Conservation (phyloP, 2,329 filamentous ascomycete genomes). For the Colletotrichum camelliae region DNA sequence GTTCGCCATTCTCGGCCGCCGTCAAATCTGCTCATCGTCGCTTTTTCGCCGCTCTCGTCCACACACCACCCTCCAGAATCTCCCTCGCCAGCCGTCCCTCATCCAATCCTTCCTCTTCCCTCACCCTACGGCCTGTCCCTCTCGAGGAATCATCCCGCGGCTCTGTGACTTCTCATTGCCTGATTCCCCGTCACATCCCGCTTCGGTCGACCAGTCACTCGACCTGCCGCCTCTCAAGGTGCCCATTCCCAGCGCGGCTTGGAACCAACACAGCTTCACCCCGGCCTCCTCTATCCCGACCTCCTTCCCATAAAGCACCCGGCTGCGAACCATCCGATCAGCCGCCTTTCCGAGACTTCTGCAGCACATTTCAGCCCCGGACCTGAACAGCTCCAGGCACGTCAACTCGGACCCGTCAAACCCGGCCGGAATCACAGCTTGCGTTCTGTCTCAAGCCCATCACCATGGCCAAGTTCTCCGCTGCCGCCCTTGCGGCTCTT, state of each 20-base stretch:
- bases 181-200: background rate
- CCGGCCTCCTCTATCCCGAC: background rate
- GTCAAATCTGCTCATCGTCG: background rate
- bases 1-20: background rate
- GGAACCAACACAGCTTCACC: background rate
- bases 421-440: background rate
- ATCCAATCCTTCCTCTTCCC: background rate
- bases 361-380: background rate
- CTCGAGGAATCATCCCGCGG: background rate
- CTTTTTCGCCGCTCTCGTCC: background rate
- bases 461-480: constrained; percentile 7
- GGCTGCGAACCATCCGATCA: background rate
- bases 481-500: constrained; percentile 11
- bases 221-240: constrained; percentile 7
- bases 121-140: background rate
- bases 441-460: background rate
- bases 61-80: background rate
- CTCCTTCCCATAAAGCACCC: constrained; percentile 6
- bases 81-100: background rate
- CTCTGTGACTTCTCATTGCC: background rate
- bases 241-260: background rate
- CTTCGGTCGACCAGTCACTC: background rate
- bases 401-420: background rate
- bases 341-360: background rate
- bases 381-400: background rate